Conservation (phyloP, 139 green algal species). For the Asterochloris erici region DNA sequence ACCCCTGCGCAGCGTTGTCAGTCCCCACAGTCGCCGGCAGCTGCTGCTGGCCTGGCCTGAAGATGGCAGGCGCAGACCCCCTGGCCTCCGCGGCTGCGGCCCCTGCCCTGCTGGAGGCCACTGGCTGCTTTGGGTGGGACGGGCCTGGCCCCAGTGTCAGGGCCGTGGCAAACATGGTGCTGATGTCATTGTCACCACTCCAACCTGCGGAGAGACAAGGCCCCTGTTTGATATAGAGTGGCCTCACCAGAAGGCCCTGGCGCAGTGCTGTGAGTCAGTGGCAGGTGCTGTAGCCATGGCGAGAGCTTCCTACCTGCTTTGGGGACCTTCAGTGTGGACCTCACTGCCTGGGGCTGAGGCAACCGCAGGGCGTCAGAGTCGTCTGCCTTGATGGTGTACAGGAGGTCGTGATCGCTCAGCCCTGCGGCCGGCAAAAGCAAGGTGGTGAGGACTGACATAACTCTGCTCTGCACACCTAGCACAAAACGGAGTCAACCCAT, state of each 20-base stretch:
- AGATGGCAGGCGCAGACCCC: too few relatives aligned
- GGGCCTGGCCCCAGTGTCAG: too few relatives aligned
- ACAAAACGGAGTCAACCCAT: background rate
- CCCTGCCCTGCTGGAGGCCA: too few relatives aligned
- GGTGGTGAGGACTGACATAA: too few relatives aligned
- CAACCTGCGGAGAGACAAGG: too few relatives aligned
- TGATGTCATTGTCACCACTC: too few relatives aligned
- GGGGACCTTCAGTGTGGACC: background rate
- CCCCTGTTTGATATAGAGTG: background rate
- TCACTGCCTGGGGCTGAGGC: background rate
- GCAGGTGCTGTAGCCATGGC: background rate
- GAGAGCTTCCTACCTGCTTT: background rate
- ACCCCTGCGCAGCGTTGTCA: too few relatives aligned
- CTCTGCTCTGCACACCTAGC: background rate
- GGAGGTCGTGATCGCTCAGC: constrained; percentile 78
- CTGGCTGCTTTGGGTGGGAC: too few relatives aligned
- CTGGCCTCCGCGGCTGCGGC: too few relatives aligned
- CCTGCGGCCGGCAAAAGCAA: constrained; percentile 33
- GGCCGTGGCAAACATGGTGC: too few relatives aligned
- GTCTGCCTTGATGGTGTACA: constrained; percentile 54
- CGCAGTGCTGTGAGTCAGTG: background rate
- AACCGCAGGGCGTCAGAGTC: background rate
- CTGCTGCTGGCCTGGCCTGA: constrained; percentile 3
- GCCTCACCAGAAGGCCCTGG: background rate
- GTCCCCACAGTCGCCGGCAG: background rate